Conservation (phyloP, 768 basidiomycete genomes). For the Suillus spraguei region DNA sequence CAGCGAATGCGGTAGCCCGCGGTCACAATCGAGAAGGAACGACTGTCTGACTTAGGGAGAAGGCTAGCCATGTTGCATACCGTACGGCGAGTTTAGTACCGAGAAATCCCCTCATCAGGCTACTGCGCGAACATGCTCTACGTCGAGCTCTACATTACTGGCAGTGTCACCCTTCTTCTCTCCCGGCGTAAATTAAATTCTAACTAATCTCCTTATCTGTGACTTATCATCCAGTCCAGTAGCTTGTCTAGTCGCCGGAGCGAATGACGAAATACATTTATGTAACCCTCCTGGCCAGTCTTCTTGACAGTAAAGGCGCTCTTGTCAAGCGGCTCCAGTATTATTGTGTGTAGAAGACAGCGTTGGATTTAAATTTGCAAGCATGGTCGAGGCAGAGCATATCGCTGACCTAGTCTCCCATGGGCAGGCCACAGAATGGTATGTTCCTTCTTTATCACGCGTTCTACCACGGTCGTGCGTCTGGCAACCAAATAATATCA, state of each 20-base stretch:
- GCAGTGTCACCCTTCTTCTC: background rate
- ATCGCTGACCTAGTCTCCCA: background rate
- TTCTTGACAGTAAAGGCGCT: background rate
- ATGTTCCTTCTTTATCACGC: background rate
- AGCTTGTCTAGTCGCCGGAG: background rate
- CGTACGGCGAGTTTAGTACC: background rate
- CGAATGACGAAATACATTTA: background rate
- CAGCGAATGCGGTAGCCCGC: background rate
- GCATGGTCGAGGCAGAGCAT: background rate
- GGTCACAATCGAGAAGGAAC: background rate
- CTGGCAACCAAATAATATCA: background rate
- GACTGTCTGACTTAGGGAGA: background rate
- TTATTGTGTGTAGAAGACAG: no score
- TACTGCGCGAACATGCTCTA: background rate
- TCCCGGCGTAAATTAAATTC: background rate
- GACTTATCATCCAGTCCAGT: slow-evolving; percentile 6
- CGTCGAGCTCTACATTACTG: background rate
- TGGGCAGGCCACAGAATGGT: background rate
- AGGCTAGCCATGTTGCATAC: no score
- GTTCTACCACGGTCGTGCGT: background rate
- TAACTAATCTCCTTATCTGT: background rate
- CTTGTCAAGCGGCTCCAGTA: background rate
- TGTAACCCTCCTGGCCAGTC: background rate
- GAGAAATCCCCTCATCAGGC: background rate
- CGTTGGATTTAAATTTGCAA: background rate